phyloP scores from a whole-genome alignment of 306 rosid genomes.

The Medicago truncatula region DNA sequence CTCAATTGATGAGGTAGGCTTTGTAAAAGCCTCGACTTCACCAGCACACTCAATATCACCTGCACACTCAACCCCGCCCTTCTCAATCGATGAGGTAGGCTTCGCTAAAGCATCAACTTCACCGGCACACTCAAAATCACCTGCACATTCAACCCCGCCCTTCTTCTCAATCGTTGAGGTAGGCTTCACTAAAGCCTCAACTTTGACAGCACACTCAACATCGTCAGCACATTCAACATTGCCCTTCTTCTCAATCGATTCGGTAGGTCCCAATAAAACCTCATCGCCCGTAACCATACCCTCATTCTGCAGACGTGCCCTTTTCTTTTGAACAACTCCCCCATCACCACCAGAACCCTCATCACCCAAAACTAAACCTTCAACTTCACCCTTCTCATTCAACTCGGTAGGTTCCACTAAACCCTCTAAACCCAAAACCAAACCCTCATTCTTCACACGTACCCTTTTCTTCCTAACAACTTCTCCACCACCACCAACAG shows the following conservation, averaged over 20 bases:
- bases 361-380: neutral
- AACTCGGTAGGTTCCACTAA: neutral
- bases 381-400: neutral
- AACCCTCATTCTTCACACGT: slow-evolving; percentile 34
- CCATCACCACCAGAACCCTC: neutral
- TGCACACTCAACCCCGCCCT: neutral
- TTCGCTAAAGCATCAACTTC: neutral
- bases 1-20: slow-evolving; percentile 31
- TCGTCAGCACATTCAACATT: neutral
- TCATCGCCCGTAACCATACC: slow-evolving; percentile 37
- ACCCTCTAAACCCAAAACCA: neutral
- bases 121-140: neutral
- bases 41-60: neutral
- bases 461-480: slow-evolving; percentile 34
- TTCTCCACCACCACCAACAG: slow-evolving; percentile 16
- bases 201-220: neutral
- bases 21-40: neutral
- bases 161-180: neutral
- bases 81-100: neutral
- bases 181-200: neutral
- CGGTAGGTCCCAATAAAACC: slow-evolving; percentile 26
- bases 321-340: too few relatives aligned
- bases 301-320: neutral
- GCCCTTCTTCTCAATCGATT: slow-evolving; percentile 39
- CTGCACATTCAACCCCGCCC: neutral